Percentiles rank a stretch among this genome's conserved stretches.
Conservation (phyloP, 352 stramenopile genomes). For the Pythium graminicola region DNA sequence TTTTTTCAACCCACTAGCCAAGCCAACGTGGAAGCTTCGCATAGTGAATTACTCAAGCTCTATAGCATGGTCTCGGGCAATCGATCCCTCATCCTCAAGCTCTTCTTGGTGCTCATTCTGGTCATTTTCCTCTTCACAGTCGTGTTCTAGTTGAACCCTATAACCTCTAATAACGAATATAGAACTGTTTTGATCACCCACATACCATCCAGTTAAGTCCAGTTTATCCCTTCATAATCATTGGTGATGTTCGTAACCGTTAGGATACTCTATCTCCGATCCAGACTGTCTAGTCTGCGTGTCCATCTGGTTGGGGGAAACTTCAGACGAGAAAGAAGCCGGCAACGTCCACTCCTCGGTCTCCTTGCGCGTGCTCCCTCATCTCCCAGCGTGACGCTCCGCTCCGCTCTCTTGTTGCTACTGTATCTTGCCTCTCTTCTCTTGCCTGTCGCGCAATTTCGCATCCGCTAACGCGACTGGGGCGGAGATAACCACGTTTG, state of each 20-base stretch:
- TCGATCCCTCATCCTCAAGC: constrained; percentile 79
- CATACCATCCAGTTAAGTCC: no score
- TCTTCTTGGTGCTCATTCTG: constrained; percentile 75
- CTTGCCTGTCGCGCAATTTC: not conserved
- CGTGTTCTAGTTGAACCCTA: constrained; percentile 39
- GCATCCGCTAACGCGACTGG: not conserved
- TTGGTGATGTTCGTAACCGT: constrained; percentile 6
- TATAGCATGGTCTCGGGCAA: constrained; percentile 82
- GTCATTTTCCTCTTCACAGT: constrained; percentile 85
- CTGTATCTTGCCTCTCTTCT: not conserved
- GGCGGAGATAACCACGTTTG: not conserved
- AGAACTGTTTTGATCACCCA: no score
- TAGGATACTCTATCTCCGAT: not conserved
- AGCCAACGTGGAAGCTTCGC: constrained; percentile 63
- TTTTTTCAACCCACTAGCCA: constrained; percentile 33
- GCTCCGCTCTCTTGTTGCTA: not conserved
- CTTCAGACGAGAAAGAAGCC: constrained; percentile 11
- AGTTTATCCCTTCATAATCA: not conserved
- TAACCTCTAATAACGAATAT: constrained; percentile 13
- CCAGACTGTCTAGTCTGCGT: no score
- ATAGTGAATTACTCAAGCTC: constrained; percentile 75
- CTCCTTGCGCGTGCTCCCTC: not conserved
- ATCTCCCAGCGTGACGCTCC: not conserved
- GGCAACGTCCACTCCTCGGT: not conserved
- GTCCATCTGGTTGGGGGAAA: constrained; percentile 12